These are phyloP conservation scores for Backusella morwellensis DNA, from an alignment of 192 early-diverging fungal species.

Conservation along the genomic window DNA sequence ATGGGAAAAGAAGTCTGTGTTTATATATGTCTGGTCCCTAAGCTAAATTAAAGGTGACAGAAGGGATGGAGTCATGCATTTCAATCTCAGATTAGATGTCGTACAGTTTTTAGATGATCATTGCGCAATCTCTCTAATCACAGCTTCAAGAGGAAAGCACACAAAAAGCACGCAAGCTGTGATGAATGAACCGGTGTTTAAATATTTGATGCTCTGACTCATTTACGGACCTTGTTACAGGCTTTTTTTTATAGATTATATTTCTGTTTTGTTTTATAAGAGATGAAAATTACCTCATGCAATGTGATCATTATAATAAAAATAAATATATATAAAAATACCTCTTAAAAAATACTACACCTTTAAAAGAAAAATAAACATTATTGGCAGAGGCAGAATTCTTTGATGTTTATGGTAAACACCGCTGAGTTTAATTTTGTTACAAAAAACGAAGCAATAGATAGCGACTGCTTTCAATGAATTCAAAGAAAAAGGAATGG, in stretches of 20 bases:
- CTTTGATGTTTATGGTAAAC: background rate
- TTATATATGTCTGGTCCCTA: background rate
- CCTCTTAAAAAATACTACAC: background rate
- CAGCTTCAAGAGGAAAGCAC: background rate
- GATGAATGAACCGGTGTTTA: background rate
- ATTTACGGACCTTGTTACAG: background rate
- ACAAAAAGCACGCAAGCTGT: constrained; percentile 3
- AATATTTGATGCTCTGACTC: background rate
- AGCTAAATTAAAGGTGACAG: background rate
- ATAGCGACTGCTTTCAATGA: background rate
- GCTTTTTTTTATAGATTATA: background rate
- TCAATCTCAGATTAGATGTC: constrained; percentile 10
- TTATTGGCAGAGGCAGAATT: background rate
- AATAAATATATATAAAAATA: background rate
- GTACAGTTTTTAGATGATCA: constrained; percentile 2
- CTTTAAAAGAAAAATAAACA: background rate
- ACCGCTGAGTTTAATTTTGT: background rate
- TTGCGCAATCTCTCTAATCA: constrained; percentile 9
- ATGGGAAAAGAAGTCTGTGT: background rate
- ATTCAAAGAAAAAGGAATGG: background rate
- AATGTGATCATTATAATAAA: background rate
- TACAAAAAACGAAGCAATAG: background rate
- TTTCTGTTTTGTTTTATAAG: background rate
- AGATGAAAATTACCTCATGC: background rate
- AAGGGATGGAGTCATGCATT: background rate